Conservation (phyloP, 371 early-diverging fungal species). For the Encephalitozoon intestinalis region DNA sequence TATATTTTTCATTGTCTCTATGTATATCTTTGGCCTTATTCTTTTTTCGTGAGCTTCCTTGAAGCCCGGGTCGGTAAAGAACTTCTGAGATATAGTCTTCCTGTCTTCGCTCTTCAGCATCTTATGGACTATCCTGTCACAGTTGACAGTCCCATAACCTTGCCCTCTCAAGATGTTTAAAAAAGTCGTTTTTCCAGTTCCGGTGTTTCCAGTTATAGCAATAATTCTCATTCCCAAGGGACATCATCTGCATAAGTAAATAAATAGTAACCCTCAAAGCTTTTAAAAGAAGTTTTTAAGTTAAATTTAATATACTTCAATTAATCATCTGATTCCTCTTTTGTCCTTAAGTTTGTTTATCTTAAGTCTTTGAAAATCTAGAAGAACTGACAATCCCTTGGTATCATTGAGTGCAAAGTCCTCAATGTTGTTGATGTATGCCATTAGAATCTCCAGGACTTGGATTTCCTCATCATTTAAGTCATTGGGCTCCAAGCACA, state of each 20-base stretch:
- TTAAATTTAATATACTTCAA: neutral
- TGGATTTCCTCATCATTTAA: neutral
- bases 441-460: neutral
- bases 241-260: neutral
- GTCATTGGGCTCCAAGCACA: neutral
- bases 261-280: neutral
- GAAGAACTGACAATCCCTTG: neutral
- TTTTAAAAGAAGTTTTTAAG: neutral
- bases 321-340: neutral
- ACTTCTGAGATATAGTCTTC: neutral
- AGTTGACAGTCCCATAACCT: constrained; percentile 8
- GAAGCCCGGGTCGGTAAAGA: neutral
- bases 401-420: neutral
- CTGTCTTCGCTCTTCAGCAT: neutral
- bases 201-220: constrained; percentile 30
- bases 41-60: neutral
- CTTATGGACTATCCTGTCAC: constrained; percentile 4
- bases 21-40: constrained; percentile 13
- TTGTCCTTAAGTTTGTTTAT: neutral
- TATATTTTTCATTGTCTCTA: neutral
- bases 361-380: neutral
- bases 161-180: neutral
- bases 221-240: constrained; percentile 36
- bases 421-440: neutral
- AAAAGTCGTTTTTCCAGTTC: constrained; percentile 30